A percentile compares a stretch with the other conserved stretches of the same genome.
Conservation (phyloP, 768 basidiomycete species). For the Solioccasus polychromus region DNA sequence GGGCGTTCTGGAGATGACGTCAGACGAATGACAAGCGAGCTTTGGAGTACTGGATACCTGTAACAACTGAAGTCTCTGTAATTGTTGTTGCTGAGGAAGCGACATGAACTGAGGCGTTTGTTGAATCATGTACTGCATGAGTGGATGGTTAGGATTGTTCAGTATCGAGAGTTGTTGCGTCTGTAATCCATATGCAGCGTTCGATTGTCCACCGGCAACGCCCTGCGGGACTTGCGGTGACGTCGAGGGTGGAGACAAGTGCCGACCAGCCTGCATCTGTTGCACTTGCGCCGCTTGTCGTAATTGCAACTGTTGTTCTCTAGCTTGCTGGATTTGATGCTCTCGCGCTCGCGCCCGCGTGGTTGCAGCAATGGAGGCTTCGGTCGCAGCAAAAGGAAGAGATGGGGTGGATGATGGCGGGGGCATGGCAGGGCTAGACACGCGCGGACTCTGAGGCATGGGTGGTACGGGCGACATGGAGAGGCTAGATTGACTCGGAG, state of each 20-base stretch:
- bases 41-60: conserved; percentile 39
- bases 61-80: conserved; percentile 54
- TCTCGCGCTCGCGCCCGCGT: conserved; percentile 34
- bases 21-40: conserved; percentile 2
- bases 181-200: conserved; percentile 26
- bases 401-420: conserved; percentile 28
- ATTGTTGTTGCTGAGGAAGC: conserved; percentile 51
- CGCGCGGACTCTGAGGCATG: conserved; percentile 32
- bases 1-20: conserved; percentile 9
- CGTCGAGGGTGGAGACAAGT: conserved; percentile 42
- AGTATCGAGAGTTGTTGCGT: conserved; percentile 49
- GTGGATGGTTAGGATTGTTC: conserved; percentile 53
- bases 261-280: conserved; percentile 34
- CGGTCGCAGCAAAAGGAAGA: conserved; percentile 30
- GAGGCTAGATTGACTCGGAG: conserved; percentile 16
- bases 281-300: conserved; percentile 34
- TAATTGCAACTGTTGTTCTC: conserved; percentile 35
- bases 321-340: conserved; percentile 35
- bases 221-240: conserved; percentile 21
- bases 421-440: conserved; percentile 31
- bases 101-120: conserved; percentile 51
- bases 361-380: conserved; percentile 34
- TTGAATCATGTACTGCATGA: conserved; percentile 53
- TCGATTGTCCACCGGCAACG: conserved; percentile 18
- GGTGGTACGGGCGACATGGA: conserved; percentile 12